Percentiles rank a stretch among this genome's conserved stretches.
These are phyloP conservation scores for Irpex rosettiformis DNA, from an alignment of 1,284 basidiomycete genomes.

Conservation along the genomic window DNA sequence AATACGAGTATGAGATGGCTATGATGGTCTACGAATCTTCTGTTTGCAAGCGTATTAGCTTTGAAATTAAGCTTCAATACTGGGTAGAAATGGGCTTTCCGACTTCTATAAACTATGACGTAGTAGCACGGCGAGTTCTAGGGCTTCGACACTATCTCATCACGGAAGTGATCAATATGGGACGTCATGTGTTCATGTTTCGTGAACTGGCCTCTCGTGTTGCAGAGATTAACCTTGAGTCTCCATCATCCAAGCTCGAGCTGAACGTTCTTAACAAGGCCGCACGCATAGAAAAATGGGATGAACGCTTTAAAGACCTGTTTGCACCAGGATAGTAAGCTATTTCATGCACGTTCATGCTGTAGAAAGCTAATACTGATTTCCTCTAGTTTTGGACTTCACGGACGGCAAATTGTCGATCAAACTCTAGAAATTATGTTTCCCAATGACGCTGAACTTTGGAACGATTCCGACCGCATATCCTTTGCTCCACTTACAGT, in stretches of 20 bases:
- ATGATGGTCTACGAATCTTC: neutral
- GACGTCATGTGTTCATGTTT: neutral
- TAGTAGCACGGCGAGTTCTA: neutral
- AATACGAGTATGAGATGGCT: neutral
- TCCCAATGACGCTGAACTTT: neutral
- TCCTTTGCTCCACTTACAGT: neutral
- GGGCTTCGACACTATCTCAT: neutral
- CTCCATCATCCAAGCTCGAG: neutral
- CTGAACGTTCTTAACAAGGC: neutral
- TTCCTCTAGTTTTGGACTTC: neutral
- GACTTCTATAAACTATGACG: neutral
- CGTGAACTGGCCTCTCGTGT: neutral
- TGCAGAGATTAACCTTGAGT: neutral
- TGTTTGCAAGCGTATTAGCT: neutral
- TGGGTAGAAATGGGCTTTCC: neutral
- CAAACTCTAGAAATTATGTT: neutral
- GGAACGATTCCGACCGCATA: neutral
- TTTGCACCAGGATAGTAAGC: neutral
- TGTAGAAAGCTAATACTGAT: neutral
- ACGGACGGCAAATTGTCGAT: neutral
- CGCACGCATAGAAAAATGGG: neutral
- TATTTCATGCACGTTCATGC: neutral
- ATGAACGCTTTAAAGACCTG: neutral
- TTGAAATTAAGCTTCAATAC: neutral
- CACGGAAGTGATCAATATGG: neutral